Conservation (phyloP, 441 rosid genomes). For the Adansonia gregorii region DNA sequence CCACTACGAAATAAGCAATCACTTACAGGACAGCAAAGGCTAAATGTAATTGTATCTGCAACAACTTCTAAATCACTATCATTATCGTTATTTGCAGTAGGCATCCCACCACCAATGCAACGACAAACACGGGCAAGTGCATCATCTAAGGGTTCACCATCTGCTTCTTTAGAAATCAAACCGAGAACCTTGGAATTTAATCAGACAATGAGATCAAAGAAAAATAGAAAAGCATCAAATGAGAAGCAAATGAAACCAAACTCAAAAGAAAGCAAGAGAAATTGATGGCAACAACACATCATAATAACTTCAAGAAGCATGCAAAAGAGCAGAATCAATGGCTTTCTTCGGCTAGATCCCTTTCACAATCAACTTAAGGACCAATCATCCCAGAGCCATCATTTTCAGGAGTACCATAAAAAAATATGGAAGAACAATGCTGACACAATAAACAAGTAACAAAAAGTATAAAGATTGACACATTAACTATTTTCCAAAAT, state of each 20-base stretch:
- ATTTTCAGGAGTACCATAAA: neutral
- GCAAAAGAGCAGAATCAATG: neutral
- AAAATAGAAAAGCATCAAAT: neutral
- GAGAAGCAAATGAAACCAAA: too few species aligned
- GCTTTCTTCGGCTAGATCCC: neutral
- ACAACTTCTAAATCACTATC: slow-evolving; percentile 43
- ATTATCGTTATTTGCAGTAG: slow-evolving; percentile 31
- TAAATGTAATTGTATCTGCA: slow-evolving; percentile 36
- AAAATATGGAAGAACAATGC: neutral
- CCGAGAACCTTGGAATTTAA: slow-evolving; percentile 29
- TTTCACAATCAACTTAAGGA: neutral
- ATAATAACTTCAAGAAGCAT: slow-evolving; percentile 13
- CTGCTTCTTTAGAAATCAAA: slow-evolving; percentile 38
- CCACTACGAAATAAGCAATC: neutral
- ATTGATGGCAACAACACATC: neutral
- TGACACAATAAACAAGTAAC: neutral
- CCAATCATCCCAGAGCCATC: neutral
- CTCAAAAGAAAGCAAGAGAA: too few species aligned
- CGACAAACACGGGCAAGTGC: slow-evolving; percentile 38
- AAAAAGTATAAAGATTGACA: neutral
- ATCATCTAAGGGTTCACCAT: slow-evolving; percentile 36
- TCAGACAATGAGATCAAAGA: neutral
- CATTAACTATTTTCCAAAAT: neutral
- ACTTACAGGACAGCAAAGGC: slow-evolving; percentile 42
- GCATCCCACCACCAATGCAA: slow-evolving; percentile 39